Evolutionary conservation across 345 rosid species (phyloP), one percentile per base, ranked within the genome.

Genomic region (Noccaea caerulescens): DNA sequence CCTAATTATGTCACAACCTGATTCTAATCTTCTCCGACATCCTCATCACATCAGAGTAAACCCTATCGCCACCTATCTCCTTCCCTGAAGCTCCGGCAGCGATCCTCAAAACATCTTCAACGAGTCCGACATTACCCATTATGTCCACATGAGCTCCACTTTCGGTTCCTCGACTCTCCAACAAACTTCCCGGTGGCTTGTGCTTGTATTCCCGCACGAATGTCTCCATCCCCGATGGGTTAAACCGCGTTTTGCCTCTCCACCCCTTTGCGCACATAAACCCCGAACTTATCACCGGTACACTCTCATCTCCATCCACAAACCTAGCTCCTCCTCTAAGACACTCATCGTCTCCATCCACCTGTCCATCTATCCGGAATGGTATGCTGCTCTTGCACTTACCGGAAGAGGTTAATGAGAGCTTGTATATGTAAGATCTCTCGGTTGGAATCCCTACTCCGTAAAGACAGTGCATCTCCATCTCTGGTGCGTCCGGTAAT

Each of bases 251-350:
- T 72, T 71, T 85, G 7, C 97, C 92, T 71, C 81, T 80, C 92
- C 92, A 88, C 7, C 85, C 92, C 67, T 80, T 86, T 2, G 87
- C 89, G 7, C 90, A 88, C 94, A 85, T 91, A 79, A 82, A 88
- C 8, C 94, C 90, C 0, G 94, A 80, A 50, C 94, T 88, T 18
- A 83, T 36, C 12, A 85, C 89, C 0, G 94, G 94, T 5, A 91
- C 84, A 23, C 80, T 91, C 51, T 78, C 89, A 8, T 91, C 89
- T 0, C 94, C 89, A 2, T 88, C 92, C 2, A 58, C 83, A 4
- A 75, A 84, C 41, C 68, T 52, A 0, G 84, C 83, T 60, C 91
- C 91, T 3, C 82, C 80, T 54, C 66, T 85, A 72, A 87, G 54
- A 83, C 88, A 82, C 58, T 78, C 71, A 16, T 61, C 72, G 7